Percentiles rank a stretch among this genome's conserved stretches.
Evolutionary conservation across 2,329 filamentous ascomycete genomes (phyloP).

Genomic region (Fusarium xyrophilum): DNA sequence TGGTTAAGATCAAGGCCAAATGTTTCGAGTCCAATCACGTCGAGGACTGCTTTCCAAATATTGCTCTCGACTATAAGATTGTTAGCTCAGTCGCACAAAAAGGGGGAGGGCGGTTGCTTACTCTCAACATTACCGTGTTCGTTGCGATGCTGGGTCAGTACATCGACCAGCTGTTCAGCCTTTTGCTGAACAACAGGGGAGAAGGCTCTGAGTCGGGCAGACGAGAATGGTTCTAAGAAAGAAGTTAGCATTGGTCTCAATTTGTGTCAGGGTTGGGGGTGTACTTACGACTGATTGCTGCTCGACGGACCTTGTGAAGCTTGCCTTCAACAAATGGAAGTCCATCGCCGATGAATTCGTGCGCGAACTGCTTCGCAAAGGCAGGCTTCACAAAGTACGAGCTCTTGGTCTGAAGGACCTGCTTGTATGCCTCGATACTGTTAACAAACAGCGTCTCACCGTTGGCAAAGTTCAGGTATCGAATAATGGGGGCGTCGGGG

Average conservation of each 20-base stretch:
- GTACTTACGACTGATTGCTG: slow-evolving; percentile 43
- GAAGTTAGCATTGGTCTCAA: not conserved
- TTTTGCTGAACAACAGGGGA: slow-evolving; percentile 47
- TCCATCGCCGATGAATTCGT: slow-evolving; percentile 43
- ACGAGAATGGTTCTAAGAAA: slow-evolving; percentile 43
- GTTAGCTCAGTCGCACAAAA: not conserved
- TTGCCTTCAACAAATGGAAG: slow-evolving; percentile 48
- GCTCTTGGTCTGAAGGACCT: slow-evolving; percentile 41
- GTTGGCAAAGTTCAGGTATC: slow-evolving; percentile 41
- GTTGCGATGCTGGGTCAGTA: slow-evolving; percentile 31
- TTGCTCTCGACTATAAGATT: slow-evolving; percentile 34
- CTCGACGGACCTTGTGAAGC: slow-evolving; percentile 46
- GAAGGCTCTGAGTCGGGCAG: slow-evolving; percentile 38
- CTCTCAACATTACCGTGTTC: slow-evolving; percentile 26
- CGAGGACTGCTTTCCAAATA: slow-evolving; percentile 45
- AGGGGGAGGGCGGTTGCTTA: not conserved
- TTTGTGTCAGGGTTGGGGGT: not conserved
- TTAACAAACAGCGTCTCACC: slow-evolving; percentile 39
- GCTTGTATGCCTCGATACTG: slow-evolving; percentile 37
- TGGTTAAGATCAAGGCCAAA: slow-evolving; percentile 47
- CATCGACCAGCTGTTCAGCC: slow-evolving; percentile 40
- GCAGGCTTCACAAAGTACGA: slow-evolving; percentile 40
- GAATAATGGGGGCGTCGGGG: slow-evolving; percentile 41
- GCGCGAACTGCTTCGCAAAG: slow-evolving; percentile 37
- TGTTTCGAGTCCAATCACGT: slow-evolving; percentile 46